phyloP scores from a whole-genome alignment of 2,329 filamentous ascomycete species.

The Monilinia vaccinii-corymbosi region DNA sequence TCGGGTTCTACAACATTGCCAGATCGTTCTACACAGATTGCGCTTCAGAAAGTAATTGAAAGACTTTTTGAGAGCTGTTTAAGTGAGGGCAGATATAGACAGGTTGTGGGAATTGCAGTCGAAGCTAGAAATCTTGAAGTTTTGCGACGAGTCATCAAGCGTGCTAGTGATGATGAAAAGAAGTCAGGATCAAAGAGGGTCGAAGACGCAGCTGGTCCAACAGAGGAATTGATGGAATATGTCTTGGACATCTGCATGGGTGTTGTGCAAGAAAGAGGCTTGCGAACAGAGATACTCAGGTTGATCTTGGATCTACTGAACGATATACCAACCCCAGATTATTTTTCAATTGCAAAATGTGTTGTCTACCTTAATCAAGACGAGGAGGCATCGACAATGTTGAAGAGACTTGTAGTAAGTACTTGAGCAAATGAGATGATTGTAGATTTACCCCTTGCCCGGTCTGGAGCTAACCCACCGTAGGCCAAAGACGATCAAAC shows the following conservation, averaged over 20 bases:
- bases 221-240: slow-evolving; percentile 95
- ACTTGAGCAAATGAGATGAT: not conserved
- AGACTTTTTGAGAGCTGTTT: slow-evolving; percentile 88
- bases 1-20: slow-evolving; percentile 35
- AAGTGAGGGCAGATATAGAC: slow-evolving; percentile 75
- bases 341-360: slow-evolving; percentile 96
- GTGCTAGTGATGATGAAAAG: slow-evolving; percentile 80
- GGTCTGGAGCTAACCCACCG: not conserved
- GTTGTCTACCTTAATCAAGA: slow-evolving; percentile 93
- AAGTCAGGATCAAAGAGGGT: slow-evolving; percentile 49
- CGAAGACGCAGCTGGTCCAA: slow-evolving; percentile 48
- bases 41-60: slow-evolving; percentile 76
- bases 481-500: slow-evolving; percentile 60
- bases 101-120: slow-evolving; percentile 93
- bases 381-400: slow-evolving; percentile 78
- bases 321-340: slow-evolving; percentile 86
- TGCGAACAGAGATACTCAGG: slow-evolving; percentile 76
- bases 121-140: slow-evolving; percentile 90
- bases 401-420: slow-evolving; percentile 61
- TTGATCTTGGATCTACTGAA: slow-evolving; percentile 93
- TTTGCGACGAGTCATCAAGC: slow-evolving; percentile 75
- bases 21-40: slow-evolving; percentile 64
- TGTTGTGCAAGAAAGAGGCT: slow-evolving; percentile 83
- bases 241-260: slow-evolving; percentile 95
- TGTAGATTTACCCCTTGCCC: not conserved